These are phyloP conservation scores for Lignosus rhinocerotis DNA, from an alignment of 1,284 basidiomycete species.

Conservation along the genomic window DNA sequence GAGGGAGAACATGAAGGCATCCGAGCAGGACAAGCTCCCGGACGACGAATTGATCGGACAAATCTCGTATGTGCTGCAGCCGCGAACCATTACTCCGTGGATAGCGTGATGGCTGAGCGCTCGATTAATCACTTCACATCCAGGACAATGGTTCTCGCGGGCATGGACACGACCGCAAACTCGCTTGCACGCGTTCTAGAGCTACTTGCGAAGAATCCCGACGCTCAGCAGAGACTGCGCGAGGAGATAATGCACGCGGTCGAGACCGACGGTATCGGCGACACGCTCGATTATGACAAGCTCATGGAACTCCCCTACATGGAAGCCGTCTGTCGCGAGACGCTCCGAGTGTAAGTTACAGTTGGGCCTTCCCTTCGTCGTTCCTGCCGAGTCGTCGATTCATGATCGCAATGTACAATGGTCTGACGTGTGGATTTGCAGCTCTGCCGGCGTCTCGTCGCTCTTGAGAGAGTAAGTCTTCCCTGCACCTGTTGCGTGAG, in stretches of 20 bases:
- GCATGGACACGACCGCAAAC: slow-evolving; percentile 27
- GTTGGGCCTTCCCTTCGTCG: not conserved
- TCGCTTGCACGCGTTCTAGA: slow-evolving; percentile 23
- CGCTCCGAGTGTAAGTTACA: slow-evolving; percentile 23
- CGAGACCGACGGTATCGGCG: slow-evolving; percentile 13
- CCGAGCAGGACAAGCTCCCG: slow-evolving; percentile 31
- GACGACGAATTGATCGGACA: slow-evolving; percentile 36
- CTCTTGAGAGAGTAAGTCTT: slow-evolving; percentile 12
- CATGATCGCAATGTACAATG: not conserved
- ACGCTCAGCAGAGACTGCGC: slow-evolving; percentile 24
- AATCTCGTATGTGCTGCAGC: slow-evolving; percentile 30
- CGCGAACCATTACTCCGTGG: no score
- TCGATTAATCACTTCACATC: not conserved
- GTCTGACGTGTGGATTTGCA: not conserved
- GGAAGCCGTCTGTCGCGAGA: slow-evolving; percentile 29
- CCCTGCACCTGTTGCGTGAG: no score
- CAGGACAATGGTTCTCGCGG: slow-evolving; percentile 27
- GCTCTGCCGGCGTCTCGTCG: slow-evolving; percentile 10
- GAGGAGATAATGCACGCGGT: slow-evolving; percentile 18
- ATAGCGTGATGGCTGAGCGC: not conserved
- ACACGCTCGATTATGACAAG: slow-evolving; percentile 21
- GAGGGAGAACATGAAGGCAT: slow-evolving; percentile 30
- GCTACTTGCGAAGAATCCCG: slow-evolving; percentile 20
- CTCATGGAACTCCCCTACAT: slow-evolving; percentile 24
- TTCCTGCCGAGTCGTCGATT: not conserved